Evolutionary conservation across 805 yeast genomes (phyloP).

Genomic region (Blastobotrys mokoenaii): DNA sequence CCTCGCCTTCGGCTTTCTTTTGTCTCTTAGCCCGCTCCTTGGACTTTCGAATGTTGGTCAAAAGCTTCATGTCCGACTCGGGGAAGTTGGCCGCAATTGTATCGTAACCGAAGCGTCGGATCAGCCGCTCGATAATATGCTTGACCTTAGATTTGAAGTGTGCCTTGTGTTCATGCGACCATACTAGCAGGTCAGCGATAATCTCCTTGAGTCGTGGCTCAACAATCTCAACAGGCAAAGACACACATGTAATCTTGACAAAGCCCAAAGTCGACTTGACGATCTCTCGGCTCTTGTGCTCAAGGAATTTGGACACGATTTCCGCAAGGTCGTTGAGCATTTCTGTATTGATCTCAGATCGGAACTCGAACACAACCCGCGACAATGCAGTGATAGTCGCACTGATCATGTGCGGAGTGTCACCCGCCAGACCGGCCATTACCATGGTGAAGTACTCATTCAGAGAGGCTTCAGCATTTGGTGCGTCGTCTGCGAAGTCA

Average conservation of each 20-base stretch:
- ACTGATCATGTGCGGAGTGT: constrained; percentile 90
- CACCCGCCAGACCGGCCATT: constrained; percentile 92
- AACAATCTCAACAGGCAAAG: constrained; percentile 73
- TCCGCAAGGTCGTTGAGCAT: constrained; percentile 67
- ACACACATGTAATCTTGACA: constrained; percentile 77
- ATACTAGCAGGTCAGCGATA: constrained; percentile 65
- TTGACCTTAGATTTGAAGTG: constrained; percentile 90
- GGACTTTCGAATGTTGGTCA: constrained; percentile 77
- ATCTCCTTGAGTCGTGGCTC: constrained; percentile 66
- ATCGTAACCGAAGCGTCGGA: constrained; percentile 86
- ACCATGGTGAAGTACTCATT: constrained; percentile 87
- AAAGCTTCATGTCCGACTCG: constrained; percentile 75
- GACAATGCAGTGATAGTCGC: constrained; percentile 91
- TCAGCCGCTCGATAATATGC: constrained; percentile 84
- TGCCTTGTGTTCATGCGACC: constrained; percentile 95
- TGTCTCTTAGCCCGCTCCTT: constrained; percentile 79
- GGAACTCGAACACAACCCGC: constrained; percentile 80
- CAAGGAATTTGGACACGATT: constrained; percentile 81
- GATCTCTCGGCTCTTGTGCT: constrained; percentile 86
- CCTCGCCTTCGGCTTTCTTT: constrained; percentile 35
- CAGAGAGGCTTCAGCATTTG: constrained; percentile 59
- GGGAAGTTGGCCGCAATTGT: constrained; percentile 79
- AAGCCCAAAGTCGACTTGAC: constrained; percentile 93
- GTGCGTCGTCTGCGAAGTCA: constrained; percentile 50
- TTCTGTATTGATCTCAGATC: constrained; percentile 49